Base-by-base conservation (phyloP, 2,329 filamentous ascomycete genomes). In the Helotiales sp. region DNA sequence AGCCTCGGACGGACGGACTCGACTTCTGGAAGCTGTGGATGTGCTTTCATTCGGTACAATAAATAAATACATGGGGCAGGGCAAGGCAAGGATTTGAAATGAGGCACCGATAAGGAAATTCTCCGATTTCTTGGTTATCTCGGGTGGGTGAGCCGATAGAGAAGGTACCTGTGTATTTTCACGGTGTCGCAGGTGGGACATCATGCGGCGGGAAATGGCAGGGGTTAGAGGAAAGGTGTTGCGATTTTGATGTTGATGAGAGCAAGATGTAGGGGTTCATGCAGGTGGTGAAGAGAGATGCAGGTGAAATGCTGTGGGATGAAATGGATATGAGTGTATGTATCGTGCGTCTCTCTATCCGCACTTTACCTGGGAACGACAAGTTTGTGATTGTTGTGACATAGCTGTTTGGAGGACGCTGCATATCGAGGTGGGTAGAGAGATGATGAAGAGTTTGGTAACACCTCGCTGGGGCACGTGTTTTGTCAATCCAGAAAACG, bases 91-190 rank as follows among this genome's bases (percentile, higher is more conserved):
- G 43, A n/a, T 30, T 28, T 24, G 49, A 52, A 30, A 52, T 28
- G 24, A 52, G 15, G 26, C 11, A 22, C 11, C 30, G 24, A 52
- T 30, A 52, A 52, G 49, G 47, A 30, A 30, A 52, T 52, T 52
- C 49, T 52, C 49, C 49, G 49, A 52, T 28, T 52, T 52, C 13
- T 52, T 28, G 26, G 26, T 30, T 5, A 30, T 52, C 49, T 52
- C 49, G 49, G 49, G 49, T n/a, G 49, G 6, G 49, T 22, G 49
- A 52, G 49, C 49, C 49, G 49, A 52, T 52, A 26, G 49, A 52
- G 49, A 52, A 52, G 49, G 49, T 52, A 47, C n/a, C 43, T 47
- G 7, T 22, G n/a, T 47, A 47, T 22, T 43, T 40, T 6, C 17
- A 17, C 37, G 37, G 37, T 43, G 37, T 43, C 37, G 37, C 37